Base-by-base conservation (phyloP, 352 stramenopile genomes). In the Phytophthora tubulina region DNA sequence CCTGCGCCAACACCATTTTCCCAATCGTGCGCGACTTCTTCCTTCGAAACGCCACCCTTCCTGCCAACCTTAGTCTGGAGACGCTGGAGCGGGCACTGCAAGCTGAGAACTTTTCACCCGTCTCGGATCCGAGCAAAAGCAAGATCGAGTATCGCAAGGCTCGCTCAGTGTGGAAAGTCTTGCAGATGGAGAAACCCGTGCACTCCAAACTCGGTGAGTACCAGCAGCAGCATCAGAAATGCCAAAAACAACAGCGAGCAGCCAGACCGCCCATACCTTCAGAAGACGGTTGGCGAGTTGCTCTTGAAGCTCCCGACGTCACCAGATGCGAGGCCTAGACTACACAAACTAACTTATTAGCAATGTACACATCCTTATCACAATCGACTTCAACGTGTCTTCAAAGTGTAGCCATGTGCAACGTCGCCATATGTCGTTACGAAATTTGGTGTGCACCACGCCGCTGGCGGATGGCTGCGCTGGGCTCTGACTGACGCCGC, bases 111-210 rank as follows among this genome's bases (percentile, higher is more conserved):
- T 94, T 94, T 49, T 88, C 82, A 7, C 67, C 84, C 1, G 91
- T 94, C 36, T 64, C 75, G 2, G 87, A 93, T 51, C 84, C 85
- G 45, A 85, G 65, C 48, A 93, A 93, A 69, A 93, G 85, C 79
- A 91, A 93, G 63, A 88, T 94, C 59, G 84, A 93, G 59, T 94
- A 91, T 51, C 83, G 85, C 14, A 84, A 85, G 17, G 80, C 74
- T 27, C 73, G 80, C 27, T 77, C 79, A 1, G 89, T 92, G 49
- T 76, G 85, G 54, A 82, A 80, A 38, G 81, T 92, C 33, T 52
- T 94, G 51, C 85, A 93, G 63, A 75, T 90, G 48, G 83, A 94
- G 70, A 90, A 85, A 15, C 72, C 82, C 0, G 82, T 93, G 5
- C 76, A 77, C 58, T 78, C 76, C 3, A 85, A 84, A 52, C 74